Conservation (phyloP, 2,329 filamentous ascomycete genomes). For the Alternaria sp. region DNA sequence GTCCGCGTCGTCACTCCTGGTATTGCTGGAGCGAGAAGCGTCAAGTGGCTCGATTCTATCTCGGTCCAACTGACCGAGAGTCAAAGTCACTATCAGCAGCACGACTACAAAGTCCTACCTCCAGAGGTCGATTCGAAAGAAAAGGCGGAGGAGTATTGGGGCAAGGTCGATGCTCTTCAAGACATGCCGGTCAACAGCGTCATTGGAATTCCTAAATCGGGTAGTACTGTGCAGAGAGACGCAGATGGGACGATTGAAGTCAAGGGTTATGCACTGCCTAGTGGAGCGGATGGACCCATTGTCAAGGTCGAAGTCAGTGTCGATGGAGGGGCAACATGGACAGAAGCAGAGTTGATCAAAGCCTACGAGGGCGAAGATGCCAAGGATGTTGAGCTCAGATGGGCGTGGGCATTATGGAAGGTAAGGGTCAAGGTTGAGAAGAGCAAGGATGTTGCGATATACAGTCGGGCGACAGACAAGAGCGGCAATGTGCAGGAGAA, state of each 20-base stretch:
- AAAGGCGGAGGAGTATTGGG: constrained; percentile 61
- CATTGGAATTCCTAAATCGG: constrained; percentile 56
- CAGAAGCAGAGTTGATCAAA: constrained; percentile 52
- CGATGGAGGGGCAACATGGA: constrained; percentile 59
- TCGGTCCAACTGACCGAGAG: constrained; percentile 59
- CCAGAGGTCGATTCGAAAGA: constrained; percentile 57
- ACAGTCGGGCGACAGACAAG: constrained; percentile 62
- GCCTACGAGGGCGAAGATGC: constrained; percentile 19
- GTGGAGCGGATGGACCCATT: constrained; percentile 60
- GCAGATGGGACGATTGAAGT: constrained; percentile 55
- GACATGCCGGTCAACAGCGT: constrained; percentile 65
- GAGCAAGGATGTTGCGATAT: constrained; percentile 53
- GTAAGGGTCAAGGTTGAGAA: constrained; percentile 51
- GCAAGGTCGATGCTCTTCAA: constrained; percentile 56
- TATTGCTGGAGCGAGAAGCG: constrained; percentile 60
- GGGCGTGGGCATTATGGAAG: constrained; percentile 65
- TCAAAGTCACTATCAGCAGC: constrained; percentile 63
- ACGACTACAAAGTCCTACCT: constrained; percentile 66
- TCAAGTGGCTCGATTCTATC: constrained; percentile 64
- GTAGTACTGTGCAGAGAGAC: constrained; percentile 51
- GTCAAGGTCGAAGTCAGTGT: constrained; percentile 60
- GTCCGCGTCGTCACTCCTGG: constrained; percentile 61
- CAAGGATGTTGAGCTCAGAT: constrained; percentile 50
- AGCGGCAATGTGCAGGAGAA: constrained; percentile 59
- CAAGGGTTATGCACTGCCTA: constrained; percentile 63